phyloP scores from a whole-genome alignment of 495 filamentous ascomycete species.

The Daldinia concentrica region DNA sequence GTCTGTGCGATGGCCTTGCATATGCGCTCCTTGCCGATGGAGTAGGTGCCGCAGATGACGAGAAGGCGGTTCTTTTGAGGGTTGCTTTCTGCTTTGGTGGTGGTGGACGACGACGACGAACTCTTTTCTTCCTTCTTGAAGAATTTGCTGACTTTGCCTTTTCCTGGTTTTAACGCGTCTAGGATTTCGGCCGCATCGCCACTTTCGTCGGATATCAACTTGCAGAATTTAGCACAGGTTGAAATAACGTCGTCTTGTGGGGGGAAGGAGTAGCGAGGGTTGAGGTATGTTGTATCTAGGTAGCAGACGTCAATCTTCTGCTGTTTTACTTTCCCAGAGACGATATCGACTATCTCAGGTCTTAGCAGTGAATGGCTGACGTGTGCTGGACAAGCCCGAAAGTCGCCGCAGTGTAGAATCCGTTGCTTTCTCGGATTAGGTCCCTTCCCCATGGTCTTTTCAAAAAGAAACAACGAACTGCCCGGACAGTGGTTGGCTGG shows the following conservation, averaged over 20 bases:
- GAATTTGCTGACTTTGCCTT: conserved; percentile 55
- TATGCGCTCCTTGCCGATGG: conserved; percentile 96
- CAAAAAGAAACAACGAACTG: conserved; percentile 91
- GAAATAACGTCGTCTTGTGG: conserved; percentile 84
- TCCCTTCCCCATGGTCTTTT: conserved; percentile 73
- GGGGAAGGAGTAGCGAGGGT: conserved; percentile 94
- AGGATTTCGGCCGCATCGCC: conserved; percentile 44
- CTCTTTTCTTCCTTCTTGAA: conserved; percentile 45
- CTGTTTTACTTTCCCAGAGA: conserved; percentile 74
- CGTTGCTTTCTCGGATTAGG: conserved; percentile 70
- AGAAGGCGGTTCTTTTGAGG: conserved; percentile 67
- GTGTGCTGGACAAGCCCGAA: conserved; percentile 88
- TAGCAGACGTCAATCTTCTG: conserved; percentile 96
- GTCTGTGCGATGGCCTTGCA: conserved; percentile 91
- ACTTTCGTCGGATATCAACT: conserved; percentile 57
- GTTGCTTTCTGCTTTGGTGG: conserved; percentile 18
- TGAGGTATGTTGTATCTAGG: conserved; percentile 96
- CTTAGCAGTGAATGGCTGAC: conserved; percentile 81
- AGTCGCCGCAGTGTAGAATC: conserved; percentile 95
- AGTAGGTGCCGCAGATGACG: conserved; percentile 95
- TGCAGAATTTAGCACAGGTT: conserved; percentile 91
- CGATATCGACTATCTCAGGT: conserved; percentile 73
- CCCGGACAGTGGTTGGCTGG: conserved; percentile 97
- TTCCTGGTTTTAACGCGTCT: conserved; percentile 30
- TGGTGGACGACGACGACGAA: conserved; percentile 16